phyloP scores from a whole-genome alignment of 208 protist genomes.

The Acanthamoeba sp. region DNA sequence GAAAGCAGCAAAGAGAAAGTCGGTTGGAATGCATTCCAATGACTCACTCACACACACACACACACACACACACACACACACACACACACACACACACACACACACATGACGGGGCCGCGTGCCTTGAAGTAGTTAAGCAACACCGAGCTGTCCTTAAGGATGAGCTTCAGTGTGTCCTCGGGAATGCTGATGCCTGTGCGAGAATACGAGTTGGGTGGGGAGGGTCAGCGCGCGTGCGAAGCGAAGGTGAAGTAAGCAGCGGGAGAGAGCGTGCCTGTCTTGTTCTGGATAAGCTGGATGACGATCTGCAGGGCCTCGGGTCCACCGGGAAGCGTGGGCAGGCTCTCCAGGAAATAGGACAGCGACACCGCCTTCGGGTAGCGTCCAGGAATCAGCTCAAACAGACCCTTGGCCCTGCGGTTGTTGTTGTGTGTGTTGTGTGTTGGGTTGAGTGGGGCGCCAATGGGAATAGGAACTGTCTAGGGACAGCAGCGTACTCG shows the following conservation, averaged over 20 bases:
- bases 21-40: no score
- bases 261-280: background rate
- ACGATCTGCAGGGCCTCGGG: background rate
- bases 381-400: background rate
- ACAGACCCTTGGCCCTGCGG: background rate
- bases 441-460: background rate
- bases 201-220: no score
- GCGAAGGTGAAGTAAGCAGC: background rate
- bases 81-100: no score
- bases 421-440: no score
- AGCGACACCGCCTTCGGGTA: slow-evolving; percentile 39
- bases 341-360: background rate
- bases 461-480: background rate
- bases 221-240: no score
- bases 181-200: slow-evolving; percentile 1
- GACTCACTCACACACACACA: no score
- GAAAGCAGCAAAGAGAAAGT: background rate
- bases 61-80: no score
- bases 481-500: background rate
- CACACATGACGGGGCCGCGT: no score
- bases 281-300: background rate
- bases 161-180: background rate
- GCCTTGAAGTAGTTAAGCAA: slow-evolving; percentile 60
- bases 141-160: background rate
- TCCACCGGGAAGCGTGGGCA: background rate